phyloP scores from a whole-genome alignment of 2,329 filamentous ascomycete genomes.

The Septoria petroselini region DNA sequence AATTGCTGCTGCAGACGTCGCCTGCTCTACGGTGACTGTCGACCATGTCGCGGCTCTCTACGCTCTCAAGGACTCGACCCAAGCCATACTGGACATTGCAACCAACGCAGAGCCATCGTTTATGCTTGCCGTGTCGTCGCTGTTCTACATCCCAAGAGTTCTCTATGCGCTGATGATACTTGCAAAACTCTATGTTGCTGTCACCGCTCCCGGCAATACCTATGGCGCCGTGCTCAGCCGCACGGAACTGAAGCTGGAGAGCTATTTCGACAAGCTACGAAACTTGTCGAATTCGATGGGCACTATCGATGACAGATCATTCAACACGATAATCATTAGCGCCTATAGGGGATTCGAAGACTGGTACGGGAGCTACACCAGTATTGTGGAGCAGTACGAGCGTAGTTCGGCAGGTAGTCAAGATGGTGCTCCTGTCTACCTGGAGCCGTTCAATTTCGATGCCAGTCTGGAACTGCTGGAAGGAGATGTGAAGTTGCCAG shows the following conservation, averaged over 20 bases:
- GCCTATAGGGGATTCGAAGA: constrained; percentile 2
- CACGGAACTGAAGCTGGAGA: constrained; percentile 22
- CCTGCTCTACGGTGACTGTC: constrained; percentile 21
- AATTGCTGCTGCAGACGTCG: constrained; percentile 23
- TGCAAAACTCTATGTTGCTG: constrained; percentile 23
- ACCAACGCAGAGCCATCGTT: not conserved
- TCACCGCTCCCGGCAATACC: constrained; percentile 22
- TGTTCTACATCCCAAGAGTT: constrained; percentile 21
- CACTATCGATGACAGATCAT: not conserved
- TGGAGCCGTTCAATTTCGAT: not conserved
- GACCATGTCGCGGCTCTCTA: constrained; percentile 21
- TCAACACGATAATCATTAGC: constrained; percentile 6
- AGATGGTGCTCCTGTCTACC: not conserved
- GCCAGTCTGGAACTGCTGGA: not conserved
- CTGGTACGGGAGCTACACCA: constrained; percentile 9
- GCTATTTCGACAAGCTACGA: constrained; percentile 8
- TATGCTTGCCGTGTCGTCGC: constrained; percentile 7
- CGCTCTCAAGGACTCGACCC: constrained; percentile 20
- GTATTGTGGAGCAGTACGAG: constrained; percentile 8
- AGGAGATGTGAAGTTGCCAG: not conserved
- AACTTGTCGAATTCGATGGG: not conserved
- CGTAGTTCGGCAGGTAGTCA: not conserved
- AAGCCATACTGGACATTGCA: constrained; percentile 19
- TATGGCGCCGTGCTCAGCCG: constrained; percentile 24
- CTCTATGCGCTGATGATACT: constrained; percentile 20